Base-by-base conservation (phyloP, 768 basidiomycete genomes). In the Lentinula boryana region DNA sequence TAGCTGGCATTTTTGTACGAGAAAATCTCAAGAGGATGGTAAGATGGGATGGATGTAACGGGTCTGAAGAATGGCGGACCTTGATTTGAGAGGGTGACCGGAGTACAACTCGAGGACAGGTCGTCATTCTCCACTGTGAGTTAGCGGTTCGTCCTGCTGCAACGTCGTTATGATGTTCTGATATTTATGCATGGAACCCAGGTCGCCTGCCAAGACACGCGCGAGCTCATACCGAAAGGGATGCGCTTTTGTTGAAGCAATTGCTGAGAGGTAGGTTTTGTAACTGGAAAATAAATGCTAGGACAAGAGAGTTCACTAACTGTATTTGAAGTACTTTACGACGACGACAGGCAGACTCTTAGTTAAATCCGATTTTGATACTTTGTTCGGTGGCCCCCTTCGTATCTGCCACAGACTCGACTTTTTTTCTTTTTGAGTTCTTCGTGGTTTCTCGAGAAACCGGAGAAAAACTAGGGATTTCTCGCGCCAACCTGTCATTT, bases 171-270 rank as follows among this genome's bases (percentile, higher is more conserved):
- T 40, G 2, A 56, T n/a, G 13, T 23, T 56, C n/a, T 36, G 41
- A 18, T 10, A 21, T 15, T 41, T 56, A 3, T n/a, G 6, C 21
- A 21, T 31, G 32, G n/a, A 18, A 35, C 18, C 35, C 33, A 9
- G 18, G n/a, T 18, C 10, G 36, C 18, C 23, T 15, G 16, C 53
- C 8, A 55, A 8, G 18, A 8, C 23, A 1, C 82, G 76, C 82
- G 76, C 80, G 27, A 86, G 75, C 64, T 85, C 82, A 70, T 80
- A 86, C 58, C 81, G 84, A 1, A 77, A 2, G 76, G 72, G 4
- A 82, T 61, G 1, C 68, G 67, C 38, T 67, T 65, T 7, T 49
- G 32, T n/a, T 74, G 65, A 51, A 79, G 68, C 27, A 61, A 52
- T 6, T 56, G 41, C 60, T 72, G 70, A 10, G 71, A 16, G 5